Evolutionary conservation across 2,329 filamentous ascomycete genomes (phyloP).

Genomic region (Exophiala calicioides): DNA sequence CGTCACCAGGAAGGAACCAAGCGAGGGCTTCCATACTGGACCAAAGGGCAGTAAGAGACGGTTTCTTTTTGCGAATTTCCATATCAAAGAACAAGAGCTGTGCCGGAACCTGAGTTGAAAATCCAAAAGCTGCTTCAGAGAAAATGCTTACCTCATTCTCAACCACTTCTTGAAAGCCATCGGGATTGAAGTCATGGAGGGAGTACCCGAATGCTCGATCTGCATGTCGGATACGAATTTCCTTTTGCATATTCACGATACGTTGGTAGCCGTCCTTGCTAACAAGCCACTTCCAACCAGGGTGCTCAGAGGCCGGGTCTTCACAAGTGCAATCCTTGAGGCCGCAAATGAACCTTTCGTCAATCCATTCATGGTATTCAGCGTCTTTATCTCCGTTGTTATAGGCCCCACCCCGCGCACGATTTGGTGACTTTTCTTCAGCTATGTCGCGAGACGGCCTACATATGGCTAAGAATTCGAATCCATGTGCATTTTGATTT

Average conservation of each 20-base stretch:
- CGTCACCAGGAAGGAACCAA: not conserved
- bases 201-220: not conserved
- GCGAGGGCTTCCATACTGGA: slow-evolving; percentile 11
- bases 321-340: slow-evolving; percentile 8
- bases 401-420: not conserved
- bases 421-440: not conserved
- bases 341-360: slow-evolving; percentile 9
- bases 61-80: slow-evolving; percentile 1
- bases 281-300: slow-evolving; percentile 7
- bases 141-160: slow-evolving; percentile 18
- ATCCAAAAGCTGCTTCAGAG: not conserved
- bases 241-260: slow-evolving; percentile 4
- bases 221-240: slow-evolving; percentile 5
- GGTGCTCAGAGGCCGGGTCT: slow-evolving; percentile 7
- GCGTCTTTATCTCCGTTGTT: not conserved
- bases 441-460: slow-evolving; percentile 2
- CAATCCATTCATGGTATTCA: too few relatives aligned
- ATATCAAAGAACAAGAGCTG: slow-evolving; percentile 9
- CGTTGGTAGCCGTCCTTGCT: slow-evolving; percentile 5
- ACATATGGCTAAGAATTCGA: slow-evolving; percentile 7
- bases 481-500: not conserved
- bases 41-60: too few relatives aligned
- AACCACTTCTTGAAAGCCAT: slow-evolving; percentile 18
- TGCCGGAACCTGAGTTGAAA: not conserved
- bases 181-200: slow-evolving; percentile 8